Evolutionary conservation across 768 basidiomycete species (phyloP).

Genomic region (Termitomyces sp.): DNA sequence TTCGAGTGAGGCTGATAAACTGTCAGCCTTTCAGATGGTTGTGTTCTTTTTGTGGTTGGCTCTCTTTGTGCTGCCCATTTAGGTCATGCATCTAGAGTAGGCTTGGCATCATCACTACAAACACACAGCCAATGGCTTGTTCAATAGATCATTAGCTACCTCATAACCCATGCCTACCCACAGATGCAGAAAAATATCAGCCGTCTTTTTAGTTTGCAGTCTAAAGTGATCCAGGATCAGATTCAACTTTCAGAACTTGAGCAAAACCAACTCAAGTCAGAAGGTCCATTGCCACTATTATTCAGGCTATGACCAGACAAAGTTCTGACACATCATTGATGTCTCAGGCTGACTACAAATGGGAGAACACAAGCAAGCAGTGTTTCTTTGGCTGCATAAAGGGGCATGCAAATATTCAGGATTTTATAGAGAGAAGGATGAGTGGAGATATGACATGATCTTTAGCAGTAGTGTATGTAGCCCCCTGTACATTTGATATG

Average conservation of each 20-base stretch:
- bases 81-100: no score
- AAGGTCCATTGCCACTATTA: conserved; percentile 54
- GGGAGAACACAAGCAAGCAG: conserved; percentile 73
- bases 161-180: conserved; percentile 92
- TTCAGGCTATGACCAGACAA: conserved; percentile 23
- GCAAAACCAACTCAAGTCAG: conserved; percentile 85
- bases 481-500: neutral
- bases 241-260: conserved; percentile 97
- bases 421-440: conserved; percentile 75
- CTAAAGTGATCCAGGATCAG: conserved; percentile 74
- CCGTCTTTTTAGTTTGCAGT: conserved; percentile 3
- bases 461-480: neutral
- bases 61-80: no score
- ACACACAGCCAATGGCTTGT: conserved; percentile 15
- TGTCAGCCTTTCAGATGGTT: no score
- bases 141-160: conserved; percentile 88
- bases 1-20: no score
- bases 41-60: no score
- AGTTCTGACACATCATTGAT: conserved; percentile 63
- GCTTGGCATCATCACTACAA: no score
- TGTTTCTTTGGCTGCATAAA: conserved; percentile 83
- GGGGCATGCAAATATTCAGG: conserved; percentile 75
- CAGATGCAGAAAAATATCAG: conserved; percentile 95
- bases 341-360: conserved; percentile 86
- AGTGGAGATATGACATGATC: conserved; percentile 30